Conservation (phyloP, 2,329 filamentous ascomycete species). For the Lachnum nothofagi region DNA sequence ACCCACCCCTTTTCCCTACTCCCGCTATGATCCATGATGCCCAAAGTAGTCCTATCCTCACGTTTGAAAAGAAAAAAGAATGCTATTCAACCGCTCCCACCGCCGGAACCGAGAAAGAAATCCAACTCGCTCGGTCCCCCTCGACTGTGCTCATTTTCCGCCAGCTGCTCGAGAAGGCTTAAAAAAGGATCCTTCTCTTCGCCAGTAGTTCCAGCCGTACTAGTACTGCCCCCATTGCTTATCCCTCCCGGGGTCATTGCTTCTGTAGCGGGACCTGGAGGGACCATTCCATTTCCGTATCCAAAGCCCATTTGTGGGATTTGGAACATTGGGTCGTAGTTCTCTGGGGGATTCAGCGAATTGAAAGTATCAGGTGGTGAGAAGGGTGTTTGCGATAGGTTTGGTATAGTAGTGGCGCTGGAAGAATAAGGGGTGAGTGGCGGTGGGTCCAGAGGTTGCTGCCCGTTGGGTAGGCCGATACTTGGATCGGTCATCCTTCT, state of each 20-base stretch:
- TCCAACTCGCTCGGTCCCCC: slow-evolving; percentile 71
- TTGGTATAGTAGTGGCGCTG: slow-evolving; percentile 13
- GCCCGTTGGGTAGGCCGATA: not conserved
- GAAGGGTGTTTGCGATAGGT: slow-evolving; percentile 28
- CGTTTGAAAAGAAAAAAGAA: no score
- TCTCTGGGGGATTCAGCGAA: slow-evolving; percentile 23
- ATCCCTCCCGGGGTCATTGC: slow-evolving; percentile 39
- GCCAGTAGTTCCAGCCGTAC: slow-evolving; percentile 43
- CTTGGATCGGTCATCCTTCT: not conserved
- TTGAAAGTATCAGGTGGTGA: slow-evolving; percentile 31
- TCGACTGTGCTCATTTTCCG: slow-evolving; percentile 68
- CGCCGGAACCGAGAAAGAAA: slow-evolving; percentile 59
- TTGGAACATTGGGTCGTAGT: slow-evolving; percentile 58
- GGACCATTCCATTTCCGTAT: slow-evolving; percentile 45
- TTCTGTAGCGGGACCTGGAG: slow-evolving; percentile 28
- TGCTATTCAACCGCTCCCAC: slow-evolving; percentile 11
- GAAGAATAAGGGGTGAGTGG: slow-evolving; percentile 12
- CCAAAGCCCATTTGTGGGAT: slow-evolving; percentile 48
- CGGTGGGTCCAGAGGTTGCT: slow-evolving; percentile 15
- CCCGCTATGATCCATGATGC: not conserved
- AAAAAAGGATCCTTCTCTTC: slow-evolving; percentile 79
- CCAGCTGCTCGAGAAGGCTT: slow-evolving; percentile 72
- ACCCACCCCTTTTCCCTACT: not conserved
- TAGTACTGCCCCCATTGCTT: slow-evolving; percentile 48
- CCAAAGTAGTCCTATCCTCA: not conserved